These are phyloP conservation scores for Forsythia suspensa DNA, from an alignment of 257 asterid species.

Conservation along the genomic window DNA sequence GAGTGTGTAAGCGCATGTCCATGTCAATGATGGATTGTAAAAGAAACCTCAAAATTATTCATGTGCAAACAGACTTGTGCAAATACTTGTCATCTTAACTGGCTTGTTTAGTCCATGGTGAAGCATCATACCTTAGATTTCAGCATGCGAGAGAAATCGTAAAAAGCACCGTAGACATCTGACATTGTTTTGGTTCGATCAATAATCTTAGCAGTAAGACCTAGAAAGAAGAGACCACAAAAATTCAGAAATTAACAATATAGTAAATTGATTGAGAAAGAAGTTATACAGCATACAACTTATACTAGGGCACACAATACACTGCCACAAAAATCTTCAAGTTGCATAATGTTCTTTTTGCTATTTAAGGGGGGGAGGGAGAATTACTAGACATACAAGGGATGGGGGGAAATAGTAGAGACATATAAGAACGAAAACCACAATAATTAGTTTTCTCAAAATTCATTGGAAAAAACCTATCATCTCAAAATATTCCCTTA, in stretches of 20 bases:
- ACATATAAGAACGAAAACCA: not conserved
- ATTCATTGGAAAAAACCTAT: not conserved
- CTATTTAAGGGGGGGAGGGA: not conserved
- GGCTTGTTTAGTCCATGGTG: constrained; percentile 3
- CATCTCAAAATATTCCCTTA: no score
- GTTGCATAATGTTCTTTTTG: constrained; percentile 3
- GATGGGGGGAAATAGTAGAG: not conserved
- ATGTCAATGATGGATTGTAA: not conserved
- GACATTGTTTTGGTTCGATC: constrained; percentile 71
- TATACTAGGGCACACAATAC: not conserved
- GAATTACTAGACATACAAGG: not conserved
- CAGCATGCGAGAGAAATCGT: constrained; percentile 81
- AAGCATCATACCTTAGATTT: constrained; percentile 71
- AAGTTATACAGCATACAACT: not conserved
- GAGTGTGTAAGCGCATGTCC: not conserved
- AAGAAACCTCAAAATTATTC: not conserved
- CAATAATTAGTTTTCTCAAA: not conserved
- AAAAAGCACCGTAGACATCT: constrained; percentile 94
- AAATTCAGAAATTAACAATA: constrained; percentile 12
- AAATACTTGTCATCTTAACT: constrained; percentile 7
- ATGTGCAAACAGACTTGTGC: not conserved
- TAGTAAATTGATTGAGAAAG: constrained; percentile 7
- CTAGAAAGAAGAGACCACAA: constrained; percentile 38
- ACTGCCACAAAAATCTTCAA: constrained; percentile 1
- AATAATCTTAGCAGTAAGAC: constrained; percentile 91